These are phyloP conservation scores for Mallotus japonicus DNA, from an alignment of 441 rosid genomes.

Conservation along the genomic window DNA sequence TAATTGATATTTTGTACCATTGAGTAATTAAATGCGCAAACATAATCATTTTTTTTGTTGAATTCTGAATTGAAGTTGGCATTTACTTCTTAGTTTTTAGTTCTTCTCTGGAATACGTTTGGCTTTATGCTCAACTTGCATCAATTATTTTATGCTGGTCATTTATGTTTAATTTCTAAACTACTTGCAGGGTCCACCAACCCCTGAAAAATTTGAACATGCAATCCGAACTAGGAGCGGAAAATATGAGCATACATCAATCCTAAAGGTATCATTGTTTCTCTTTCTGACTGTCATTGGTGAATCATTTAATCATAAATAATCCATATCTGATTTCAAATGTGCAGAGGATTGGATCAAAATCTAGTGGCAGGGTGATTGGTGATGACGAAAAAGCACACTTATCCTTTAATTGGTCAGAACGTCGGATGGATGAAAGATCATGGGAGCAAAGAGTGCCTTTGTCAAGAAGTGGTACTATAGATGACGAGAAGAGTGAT, in stretches of 20 bases:
- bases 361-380: slow-evolving; percentile 38
- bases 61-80: not conserved
- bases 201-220: slow-evolving; percentile 77
- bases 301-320: not conserved
- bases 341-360: slow-evolving; percentile 67
- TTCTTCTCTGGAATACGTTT: not conserved
- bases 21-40: not conserved
- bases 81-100: not conserved
- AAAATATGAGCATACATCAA: slow-evolving; percentile 50
- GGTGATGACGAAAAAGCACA: slow-evolving; percentile 35
- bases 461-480: slow-evolving; percentile 27
- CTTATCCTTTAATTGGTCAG: slow-evolving; percentile 33
- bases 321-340: not conserved
- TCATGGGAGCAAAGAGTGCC: slow-evolving; percentile 35
- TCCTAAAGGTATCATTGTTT: slow-evolving; percentile 45
- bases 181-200: slow-evolving; percentile 70
- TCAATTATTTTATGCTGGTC: not conserved
- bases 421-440: slow-evolving; percentile 26
- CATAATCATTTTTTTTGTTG: not conserved
- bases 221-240: slow-evolving; percentile 44
- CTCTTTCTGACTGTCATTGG: not conserved
- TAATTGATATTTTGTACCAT: not conserved
- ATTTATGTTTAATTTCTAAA: not conserved
- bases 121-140: not conserved
- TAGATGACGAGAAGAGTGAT: slow-evolving; percentile 51